phyloP scores from a whole-genome alignment of 768 basidiomycete genomes.

The Sporobolomyces pararoseus region DNA sequence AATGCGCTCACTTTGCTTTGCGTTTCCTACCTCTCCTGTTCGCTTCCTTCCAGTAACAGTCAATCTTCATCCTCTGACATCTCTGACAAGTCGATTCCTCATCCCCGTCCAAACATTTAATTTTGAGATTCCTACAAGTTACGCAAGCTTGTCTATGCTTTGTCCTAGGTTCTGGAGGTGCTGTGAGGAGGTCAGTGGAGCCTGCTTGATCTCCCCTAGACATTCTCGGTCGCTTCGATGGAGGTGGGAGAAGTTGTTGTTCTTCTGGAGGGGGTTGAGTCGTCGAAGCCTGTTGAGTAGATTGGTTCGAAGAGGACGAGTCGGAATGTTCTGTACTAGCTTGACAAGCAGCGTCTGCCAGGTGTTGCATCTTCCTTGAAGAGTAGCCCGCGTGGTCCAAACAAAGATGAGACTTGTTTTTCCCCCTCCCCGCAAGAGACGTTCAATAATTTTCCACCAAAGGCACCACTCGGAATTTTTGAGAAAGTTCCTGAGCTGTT shows the following conservation, averaged over 20 bases:
- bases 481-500: too few species aligned
- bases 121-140: slow-evolving; percentile 3
- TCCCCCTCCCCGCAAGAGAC: too few species aligned
- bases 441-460: too few species aligned
- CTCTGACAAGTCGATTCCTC: not conserved
- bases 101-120: not conserved
- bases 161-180: slow-evolving; percentile 8
- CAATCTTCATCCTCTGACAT: not conserved
- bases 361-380: slow-evolving; percentile 4
- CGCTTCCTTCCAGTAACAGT: slow-evolving; percentile 12
- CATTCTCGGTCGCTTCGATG: too few species aligned
- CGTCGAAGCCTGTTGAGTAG: not conserved
- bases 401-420: too few species aligned
- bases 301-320: not conserved
- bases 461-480: too few species aligned
- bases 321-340: not conserved
- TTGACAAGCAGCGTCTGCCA: slow-evolving; percentile 1
- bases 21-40: slow-evolving; percentile 7
- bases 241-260: not conserved
- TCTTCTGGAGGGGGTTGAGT: not conserved
- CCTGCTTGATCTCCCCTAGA: not conserved
- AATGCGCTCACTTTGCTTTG: not conserved
- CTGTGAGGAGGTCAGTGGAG: not conserved
- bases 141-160: slow-evolving; percentile 10
- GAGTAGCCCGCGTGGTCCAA: too few species aligned